These are phyloP conservation scores for Aspergillus cavernicola DNA, from an alignment of 495 filamentous ascomycete genomes.

Conservation along the genomic window DNA sequence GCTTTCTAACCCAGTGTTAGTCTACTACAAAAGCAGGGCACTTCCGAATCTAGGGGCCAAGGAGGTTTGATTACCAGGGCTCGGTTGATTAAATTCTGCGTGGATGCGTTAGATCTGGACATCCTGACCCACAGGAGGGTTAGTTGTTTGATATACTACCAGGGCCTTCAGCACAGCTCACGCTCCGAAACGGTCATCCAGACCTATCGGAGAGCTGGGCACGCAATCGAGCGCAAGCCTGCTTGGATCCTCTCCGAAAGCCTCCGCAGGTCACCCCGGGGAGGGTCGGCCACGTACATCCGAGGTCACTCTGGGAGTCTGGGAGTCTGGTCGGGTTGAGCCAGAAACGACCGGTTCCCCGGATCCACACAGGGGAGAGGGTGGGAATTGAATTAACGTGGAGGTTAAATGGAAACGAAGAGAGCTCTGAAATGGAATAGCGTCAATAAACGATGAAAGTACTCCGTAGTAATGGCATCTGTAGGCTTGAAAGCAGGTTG, in stretches of 20 bases:
- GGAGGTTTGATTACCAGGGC: conserved; percentile 25
- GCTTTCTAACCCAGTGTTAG: conserved; percentile 50
- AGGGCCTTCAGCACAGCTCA: background rate
- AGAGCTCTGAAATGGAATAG: conserved; percentile 4
- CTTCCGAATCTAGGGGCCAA: background rate
- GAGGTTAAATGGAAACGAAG: no score
- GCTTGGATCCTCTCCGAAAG: conserved; percentile 11
- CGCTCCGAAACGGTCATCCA: conserved; percentile 4
- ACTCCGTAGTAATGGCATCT: background rate
- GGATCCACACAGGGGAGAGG: conserved; percentile 1
- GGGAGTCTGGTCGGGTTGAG: no score
- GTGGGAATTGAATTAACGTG: background rate
- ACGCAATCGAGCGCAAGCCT: background rate
- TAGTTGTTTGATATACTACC: background rate
- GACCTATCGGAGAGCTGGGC: conserved; percentile 8
- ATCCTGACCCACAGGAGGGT: conserved; percentile 21
- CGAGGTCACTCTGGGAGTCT: conserved; percentile 16
- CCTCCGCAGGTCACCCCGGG: conserved; percentile 13
- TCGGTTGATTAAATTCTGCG: conserved; percentile 25
- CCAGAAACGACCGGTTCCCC: background rate
- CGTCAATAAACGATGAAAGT: background rate
- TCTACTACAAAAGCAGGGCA: background rate
- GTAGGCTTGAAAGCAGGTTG: background rate
- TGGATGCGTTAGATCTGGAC: conserved; percentile 27
- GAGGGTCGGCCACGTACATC: conserved; percentile 13